Evolutionary conservation across 352 stramenopile species (phyloP).

Genomic region (Thraustochytrium sp.): DNA sequence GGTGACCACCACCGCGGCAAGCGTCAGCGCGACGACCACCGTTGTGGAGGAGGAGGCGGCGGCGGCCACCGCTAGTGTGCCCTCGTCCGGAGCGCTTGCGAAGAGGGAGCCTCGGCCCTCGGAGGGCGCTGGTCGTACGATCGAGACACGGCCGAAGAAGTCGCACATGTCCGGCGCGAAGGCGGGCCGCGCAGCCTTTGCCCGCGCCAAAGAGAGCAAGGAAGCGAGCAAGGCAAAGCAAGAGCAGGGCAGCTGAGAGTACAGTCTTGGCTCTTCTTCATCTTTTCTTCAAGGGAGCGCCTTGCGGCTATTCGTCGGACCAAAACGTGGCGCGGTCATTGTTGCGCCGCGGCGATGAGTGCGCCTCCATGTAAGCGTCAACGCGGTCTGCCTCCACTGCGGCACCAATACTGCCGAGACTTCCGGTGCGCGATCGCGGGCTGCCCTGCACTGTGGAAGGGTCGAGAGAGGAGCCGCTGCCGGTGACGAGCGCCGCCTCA

Average conservation of each 20-base stretch:
- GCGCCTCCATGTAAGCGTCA: constrained; percentile 7
- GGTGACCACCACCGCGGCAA: too few relatives aligned
- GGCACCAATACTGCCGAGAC: too few relatives aligned
- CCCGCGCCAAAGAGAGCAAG: neutral
- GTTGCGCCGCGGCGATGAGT: constrained; percentile 21
- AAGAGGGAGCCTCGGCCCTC: too few relatives aligned
- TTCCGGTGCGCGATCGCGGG: neutral
- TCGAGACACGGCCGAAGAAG: neutral
- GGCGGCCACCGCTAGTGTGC: too few relatives aligned
- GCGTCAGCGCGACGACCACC: too few relatives aligned
- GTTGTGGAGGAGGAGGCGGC: too few relatives aligned
- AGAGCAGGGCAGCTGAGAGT: too few relatives aligned
- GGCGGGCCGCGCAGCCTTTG: neutral
- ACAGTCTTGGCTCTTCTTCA: too few relatives aligned
- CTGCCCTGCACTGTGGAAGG: neutral
- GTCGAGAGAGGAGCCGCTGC: neutral
- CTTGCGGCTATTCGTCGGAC: neutral
- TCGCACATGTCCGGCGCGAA: neutral
- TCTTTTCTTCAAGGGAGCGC: neutral
- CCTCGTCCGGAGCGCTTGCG: too few relatives aligned
- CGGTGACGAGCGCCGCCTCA: neutral
- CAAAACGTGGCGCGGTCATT: constrained; percentile 18
- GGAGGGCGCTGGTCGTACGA: too few relatives aligned
- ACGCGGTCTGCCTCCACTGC: neutral
- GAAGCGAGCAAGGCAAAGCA: neutral